phyloP scores from a whole-genome alignment of 768 basidiomycete species.

The Glaciozyma antarctica region DNA sequence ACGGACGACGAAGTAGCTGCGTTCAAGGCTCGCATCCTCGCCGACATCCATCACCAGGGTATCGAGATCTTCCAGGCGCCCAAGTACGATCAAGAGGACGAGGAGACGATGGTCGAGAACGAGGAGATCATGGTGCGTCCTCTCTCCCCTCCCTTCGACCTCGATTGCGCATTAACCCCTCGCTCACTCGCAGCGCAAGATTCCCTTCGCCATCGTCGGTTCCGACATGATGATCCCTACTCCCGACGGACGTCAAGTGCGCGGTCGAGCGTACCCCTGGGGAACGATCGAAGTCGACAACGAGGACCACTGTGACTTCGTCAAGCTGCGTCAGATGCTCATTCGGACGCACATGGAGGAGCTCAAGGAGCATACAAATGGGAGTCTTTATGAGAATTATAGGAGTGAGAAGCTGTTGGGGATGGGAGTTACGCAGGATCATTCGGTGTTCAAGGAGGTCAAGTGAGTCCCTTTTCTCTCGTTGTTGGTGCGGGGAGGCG shows the following conservation, averaged over 20 bases:
- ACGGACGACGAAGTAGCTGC: slow-evolving; percentile 88
- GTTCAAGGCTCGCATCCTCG: slow-evolving; percentile 76
- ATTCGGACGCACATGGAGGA: slow-evolving; percentile 99
- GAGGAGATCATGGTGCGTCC: slow-evolving; percentile 65
- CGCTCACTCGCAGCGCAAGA: slow-evolving; percentile 56
- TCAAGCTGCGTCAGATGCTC: slow-evolving; percentile 98
- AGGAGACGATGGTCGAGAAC: slow-evolving; percentile 92
- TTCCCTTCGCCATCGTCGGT: slow-evolving; percentile 96
- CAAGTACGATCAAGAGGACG: slow-evolving; percentile 94
- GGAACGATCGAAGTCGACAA: slow-evolving; percentile 99
- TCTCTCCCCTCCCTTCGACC: too few relatives aligned
- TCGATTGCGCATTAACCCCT: not conserved
- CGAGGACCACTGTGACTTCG: slow-evolving; percentile 97
- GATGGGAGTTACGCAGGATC: slow-evolving; percentile 98
- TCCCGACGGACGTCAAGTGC: slow-evolving; percentile 80
- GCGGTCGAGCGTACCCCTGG: slow-evolving; percentile 96
- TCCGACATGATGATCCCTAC: slow-evolving; percentile 74
- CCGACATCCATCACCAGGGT: slow-evolving; percentile 87
- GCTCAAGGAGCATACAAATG: slow-evolving; percentile 90
- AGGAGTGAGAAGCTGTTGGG: slow-evolving; percentile 87
- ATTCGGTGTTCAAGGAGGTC: slow-evolving; percentile 96
- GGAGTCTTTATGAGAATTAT: slow-evolving; percentile 95
- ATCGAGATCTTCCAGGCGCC: slow-evolving; percentile 98
- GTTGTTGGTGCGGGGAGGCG: not conserved
- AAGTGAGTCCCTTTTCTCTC: slow-evolving; percentile 56